Conservation (phyloP, 148 eudicot genomes). For the Silene uniflora region DNA sequence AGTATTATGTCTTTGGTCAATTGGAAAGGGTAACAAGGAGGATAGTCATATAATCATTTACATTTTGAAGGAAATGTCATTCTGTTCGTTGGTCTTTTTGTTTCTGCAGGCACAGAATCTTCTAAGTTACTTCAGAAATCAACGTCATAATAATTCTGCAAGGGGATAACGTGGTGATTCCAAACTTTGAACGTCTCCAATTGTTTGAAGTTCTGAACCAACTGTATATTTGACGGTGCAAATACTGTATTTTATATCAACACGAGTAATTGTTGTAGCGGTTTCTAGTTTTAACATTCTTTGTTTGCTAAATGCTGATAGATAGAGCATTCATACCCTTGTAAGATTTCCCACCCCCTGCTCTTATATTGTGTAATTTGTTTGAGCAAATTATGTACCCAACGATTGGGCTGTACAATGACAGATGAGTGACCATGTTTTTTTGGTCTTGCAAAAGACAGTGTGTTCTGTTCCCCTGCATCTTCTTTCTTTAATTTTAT, state of each 20-base stretch:
- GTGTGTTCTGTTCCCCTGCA: background rate
- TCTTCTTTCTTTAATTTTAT: background rate
- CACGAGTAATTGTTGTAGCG: constrained; percentile 9
- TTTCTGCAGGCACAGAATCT: constrained; percentile 29
- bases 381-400: constrained; percentile 6
- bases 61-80: background rate
- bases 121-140: constrained; percentile 29
- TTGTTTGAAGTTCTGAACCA: constrained; percentile 31
- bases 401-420: constrained; percentile 17
- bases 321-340: constrained; percentile 19
- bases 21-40: background rate
- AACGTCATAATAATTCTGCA: constrained; percentile 32
- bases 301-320: constrained; percentile 21
- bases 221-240: constrained; percentile 29
- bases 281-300: constrained; percentile 8
- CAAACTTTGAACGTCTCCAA: constrained; percentile 20
- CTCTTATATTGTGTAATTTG: constrained; percentile 10
- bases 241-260: constrained; percentile 17
- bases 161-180: constrained; percentile 21
- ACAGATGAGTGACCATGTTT: constrained; percentile 19
- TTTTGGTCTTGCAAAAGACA: constrained; percentile 16
- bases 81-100: background rate
- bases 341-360: background rate
- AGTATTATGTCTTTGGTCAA: background rate
- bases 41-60: background rate